Conservation (phyloP, 1,284 basidiomycete genomes). For the Termitomyces sp. region DNA sequence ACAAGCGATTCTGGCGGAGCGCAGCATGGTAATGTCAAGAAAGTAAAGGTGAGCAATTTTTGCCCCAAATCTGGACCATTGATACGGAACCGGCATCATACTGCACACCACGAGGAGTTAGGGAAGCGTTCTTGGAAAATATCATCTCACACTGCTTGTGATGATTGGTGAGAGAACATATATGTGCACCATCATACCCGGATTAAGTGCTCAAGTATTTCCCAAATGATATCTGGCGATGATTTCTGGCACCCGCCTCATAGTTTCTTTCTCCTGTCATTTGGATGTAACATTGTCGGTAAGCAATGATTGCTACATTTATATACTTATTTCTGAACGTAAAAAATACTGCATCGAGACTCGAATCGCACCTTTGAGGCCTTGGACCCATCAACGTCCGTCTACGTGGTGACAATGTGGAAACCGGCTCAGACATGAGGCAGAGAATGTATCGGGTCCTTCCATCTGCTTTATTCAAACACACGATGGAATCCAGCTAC, state of each 20-base stretch:
- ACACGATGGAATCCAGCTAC: background rate
- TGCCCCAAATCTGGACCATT: background rate
- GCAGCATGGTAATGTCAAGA: background rate
- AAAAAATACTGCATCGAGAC: no score
- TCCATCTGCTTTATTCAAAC: background rate
- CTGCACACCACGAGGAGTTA: background rate
- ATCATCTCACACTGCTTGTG: background rate
- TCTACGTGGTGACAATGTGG: no score
- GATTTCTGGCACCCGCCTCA: background rate
- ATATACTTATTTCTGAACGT: no score
- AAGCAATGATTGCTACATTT: background rate
- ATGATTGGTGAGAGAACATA: background rate
- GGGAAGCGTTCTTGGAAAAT: background rate
- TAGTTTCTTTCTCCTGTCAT: background rate
- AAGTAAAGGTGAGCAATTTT: background rate
- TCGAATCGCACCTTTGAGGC: no score
- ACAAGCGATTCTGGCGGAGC: background rate
- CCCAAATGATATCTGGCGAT: background rate
- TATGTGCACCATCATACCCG: no score
- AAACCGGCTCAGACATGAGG: background rate
- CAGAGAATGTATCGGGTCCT: background rate
- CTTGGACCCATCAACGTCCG: no score
- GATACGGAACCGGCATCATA: background rate
- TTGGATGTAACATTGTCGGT: background rate
- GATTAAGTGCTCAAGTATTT: no score